A percentile compares a stretch with the other conserved stretches of the same genome.
These are phyloP conservation scores for Syzygium syzygioides DNA, from an alignment of 441 rosid genomes.

Conservation along the genomic window DNA sequence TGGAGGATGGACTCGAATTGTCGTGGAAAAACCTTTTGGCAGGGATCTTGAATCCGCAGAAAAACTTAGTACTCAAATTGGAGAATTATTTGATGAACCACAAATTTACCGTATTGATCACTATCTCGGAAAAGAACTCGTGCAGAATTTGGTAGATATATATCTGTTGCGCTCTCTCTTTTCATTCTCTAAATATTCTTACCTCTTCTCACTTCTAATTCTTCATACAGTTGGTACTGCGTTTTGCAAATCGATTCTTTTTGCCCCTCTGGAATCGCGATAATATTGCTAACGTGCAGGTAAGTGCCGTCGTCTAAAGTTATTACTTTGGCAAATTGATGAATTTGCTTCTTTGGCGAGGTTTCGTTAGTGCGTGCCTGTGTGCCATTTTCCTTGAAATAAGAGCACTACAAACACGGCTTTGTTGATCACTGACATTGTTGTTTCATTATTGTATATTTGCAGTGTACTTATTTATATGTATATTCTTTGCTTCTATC, in stretches of 20 bases:
- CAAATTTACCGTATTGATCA: constrained; percentile 98
- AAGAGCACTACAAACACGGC: background rate
- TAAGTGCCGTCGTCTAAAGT: constrained; percentile 21
- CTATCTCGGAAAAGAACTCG: constrained; percentile 94
- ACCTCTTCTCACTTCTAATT: constrained; percentile 5
- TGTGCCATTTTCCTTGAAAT: background rate
- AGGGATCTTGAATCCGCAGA: constrained; percentile 88
- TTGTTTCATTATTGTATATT: background rate
- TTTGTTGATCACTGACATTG: background rate
- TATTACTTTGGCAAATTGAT: background rate
- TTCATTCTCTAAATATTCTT: constrained; percentile 7
- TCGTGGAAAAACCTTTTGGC: constrained; percentile 98
- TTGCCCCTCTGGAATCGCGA: constrained; percentile 99
- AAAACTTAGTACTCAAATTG: constrained; percentile 79
- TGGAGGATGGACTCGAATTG: constrained; percentile 97
- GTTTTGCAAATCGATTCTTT: constrained; percentile 95
- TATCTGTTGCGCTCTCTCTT: background rate
- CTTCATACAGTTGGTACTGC: constrained; percentile 77
- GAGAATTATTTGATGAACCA: constrained; percentile 79
- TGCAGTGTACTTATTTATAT: background rate
- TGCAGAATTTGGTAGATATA: constrained; percentile 86
- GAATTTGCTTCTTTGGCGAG: background rate
- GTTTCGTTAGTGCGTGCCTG: background rate
- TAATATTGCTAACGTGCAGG: constrained; percentile 95
- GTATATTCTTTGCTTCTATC: background rate